phyloP scores from a whole-genome alignment of 441 rosid genomes.

The Hura crepitans region DNA sequence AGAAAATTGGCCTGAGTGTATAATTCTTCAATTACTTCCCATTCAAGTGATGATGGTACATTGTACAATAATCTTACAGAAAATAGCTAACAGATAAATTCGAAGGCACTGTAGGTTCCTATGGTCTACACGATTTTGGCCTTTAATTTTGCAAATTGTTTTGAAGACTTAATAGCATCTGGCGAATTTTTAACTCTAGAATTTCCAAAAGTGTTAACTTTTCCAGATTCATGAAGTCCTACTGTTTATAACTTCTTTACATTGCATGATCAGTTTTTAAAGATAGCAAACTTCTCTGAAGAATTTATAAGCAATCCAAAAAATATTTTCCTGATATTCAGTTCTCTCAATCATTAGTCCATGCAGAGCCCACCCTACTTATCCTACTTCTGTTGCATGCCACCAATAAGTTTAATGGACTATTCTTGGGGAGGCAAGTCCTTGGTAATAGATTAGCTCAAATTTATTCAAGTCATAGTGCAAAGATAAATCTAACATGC shows the following conservation, averaged over 20 bases:
- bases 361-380: background rate
- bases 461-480: background rate
- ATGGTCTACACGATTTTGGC: slow-evolving; percentile 8
- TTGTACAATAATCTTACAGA: slow-evolving; percentile 1
- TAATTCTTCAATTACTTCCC: slow-evolving; percentile 17
- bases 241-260: background rate
- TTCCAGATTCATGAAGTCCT: background rate
- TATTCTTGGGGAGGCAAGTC: background rate
- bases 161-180: slow-evolving; percentile 12
- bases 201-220: background rate
- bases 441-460: background rate
- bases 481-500: background rate
- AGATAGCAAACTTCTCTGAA: background rate
- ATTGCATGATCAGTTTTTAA: too few species aligned
- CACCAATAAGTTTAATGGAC: background rate
- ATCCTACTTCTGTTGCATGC: slow-evolving; percentile 3
- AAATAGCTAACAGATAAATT: slow-evolving; percentile 7
- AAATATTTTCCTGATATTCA: background rate
- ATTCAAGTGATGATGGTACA: slow-evolving; percentile 14
- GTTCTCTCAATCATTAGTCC: background rate
- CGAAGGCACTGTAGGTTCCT: background rate
- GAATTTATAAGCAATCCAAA: background rate
- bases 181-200: background rate
- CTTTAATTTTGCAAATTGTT: slow-evolving; percentile 7
- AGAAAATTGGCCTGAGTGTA: slow-evolving; percentile 65